Evolutionary conservation across 2,329 filamentous ascomycete species (phyloP).

Genomic region (Chrysoporthe deuterocubensis): DNA sequence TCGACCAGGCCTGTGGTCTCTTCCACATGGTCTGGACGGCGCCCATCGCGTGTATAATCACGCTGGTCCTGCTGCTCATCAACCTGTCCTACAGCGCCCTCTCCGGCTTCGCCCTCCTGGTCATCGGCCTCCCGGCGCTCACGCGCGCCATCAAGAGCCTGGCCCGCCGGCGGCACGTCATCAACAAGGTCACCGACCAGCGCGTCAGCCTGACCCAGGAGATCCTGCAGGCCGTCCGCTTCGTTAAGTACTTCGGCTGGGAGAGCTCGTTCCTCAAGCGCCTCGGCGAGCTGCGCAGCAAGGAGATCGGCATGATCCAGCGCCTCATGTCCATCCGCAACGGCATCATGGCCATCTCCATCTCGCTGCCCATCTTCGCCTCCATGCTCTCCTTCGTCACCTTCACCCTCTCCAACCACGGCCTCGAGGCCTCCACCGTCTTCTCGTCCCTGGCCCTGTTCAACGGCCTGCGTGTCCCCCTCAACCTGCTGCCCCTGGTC

Average conservation of each 20-base stretch:
- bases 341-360: constrained; percentile 79
- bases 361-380: constrained; percentile 89
- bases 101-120: constrained; percentile 81
- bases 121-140: constrained; percentile 77
- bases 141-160: constrained; percentile 77
- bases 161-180: constrained; percentile 73
- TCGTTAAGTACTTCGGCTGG: constrained; percentile 98
- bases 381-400: constrained; percentile 96
- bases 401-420: constrained; percentile 68
- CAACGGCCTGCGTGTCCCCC: constrained; percentile 85
- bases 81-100: constrained; percentile 91
- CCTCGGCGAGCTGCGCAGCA: constrained; percentile 71
- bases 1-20: constrained; percentile 85
- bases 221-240: constrained; percentile 86
- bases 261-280: constrained; percentile 83
- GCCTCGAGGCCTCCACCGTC: constrained; percentile 73
- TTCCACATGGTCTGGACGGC: constrained; percentile 93
- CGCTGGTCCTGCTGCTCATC: constrained; percentile 77
- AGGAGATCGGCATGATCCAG: constrained; percentile 85
- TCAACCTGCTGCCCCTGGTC: constrained; percentile 87
- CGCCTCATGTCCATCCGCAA: constrained; percentile 81
- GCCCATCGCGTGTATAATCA: constrained; percentile 77
- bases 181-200: constrained; percentile 95
- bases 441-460: constrained; percentile 95
- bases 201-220: constrained; percentile 91